These are phyloP conservation scores for Candida germanica DNA, from an alignment of 805 yeast species.

Conservation along the genomic window DNA sequence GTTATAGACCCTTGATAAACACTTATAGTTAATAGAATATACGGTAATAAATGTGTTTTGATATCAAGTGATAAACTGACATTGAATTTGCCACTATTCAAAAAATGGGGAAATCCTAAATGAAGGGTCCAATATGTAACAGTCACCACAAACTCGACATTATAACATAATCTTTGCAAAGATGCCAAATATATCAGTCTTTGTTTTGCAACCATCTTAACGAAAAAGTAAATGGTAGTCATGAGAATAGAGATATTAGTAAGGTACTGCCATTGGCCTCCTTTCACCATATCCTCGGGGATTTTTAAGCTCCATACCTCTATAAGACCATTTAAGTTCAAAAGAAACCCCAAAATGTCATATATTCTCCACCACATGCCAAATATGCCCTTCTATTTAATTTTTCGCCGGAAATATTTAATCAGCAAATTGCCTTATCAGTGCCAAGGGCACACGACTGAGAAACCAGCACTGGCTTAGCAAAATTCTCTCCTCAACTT, in stretches of 20 bases:
- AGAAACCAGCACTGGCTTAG: no score
- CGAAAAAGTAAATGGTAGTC: constrained; percentile 4
- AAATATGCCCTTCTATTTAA: no score
- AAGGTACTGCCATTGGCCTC: constrained; percentile 23
- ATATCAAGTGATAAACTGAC: constrained; percentile 18
- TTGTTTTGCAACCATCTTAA: background rate
- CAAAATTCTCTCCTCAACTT: no score
- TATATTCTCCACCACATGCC: no score
- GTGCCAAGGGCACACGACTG: background rate
- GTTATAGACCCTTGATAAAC: no score
- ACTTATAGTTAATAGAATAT: constrained; percentile 15
- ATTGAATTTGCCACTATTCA: constrained; percentile 17
- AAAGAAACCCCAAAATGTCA: no score
- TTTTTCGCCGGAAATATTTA: background rate
- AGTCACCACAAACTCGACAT: constrained; percentile 23
- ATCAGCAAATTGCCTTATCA: background rate
- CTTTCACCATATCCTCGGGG: constrained; percentile 19
- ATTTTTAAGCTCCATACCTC: no score
- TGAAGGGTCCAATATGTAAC: constrained; percentile 21
- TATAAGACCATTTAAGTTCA: no score
- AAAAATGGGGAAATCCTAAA: constrained; percentile 14
- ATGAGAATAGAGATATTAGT: constrained; percentile 19
- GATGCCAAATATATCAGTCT: background rate
- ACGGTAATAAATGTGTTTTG: constrained; percentile 26
- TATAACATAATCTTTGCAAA: constrained; percentile 12